These are phyloP conservation scores for Thielaviopsis cerberus DNA, from an alignment of 2,329 filamentous ascomycete species.

Conservation along the genomic window DNA sequence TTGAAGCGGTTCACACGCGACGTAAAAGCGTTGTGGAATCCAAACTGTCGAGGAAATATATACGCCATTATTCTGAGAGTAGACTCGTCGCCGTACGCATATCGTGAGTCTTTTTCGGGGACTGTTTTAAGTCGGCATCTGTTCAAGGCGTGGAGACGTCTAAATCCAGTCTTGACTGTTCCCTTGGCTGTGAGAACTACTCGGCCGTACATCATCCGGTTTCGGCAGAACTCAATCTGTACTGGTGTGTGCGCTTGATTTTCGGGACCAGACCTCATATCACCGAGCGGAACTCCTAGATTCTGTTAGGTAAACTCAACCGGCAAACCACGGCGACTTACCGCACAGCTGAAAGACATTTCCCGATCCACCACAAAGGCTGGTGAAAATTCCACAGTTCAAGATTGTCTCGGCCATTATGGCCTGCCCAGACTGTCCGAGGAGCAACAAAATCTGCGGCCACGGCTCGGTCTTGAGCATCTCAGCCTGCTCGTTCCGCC, in stretches of 20 bases:
- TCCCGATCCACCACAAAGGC: constrained; percentile 37
- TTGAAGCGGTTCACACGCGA: constrained; percentile 44
- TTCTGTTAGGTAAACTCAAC: background rate
- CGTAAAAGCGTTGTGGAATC: constrained; percentile 81
- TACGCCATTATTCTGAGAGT: constrained; percentile 69
- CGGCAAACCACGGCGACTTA: constrained; percentile 18
- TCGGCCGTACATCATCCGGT: constrained; percentile 70
- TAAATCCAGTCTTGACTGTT: constrained; percentile 52
- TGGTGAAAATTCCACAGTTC: constrained; percentile 57
- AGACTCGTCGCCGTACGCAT: constrained; percentile 19
- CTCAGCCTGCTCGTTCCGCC: constrained; percentile 33
- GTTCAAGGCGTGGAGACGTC: constrained; percentile 25
- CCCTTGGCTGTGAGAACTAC: constrained; percentile 51
- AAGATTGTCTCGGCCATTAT: constrained; percentile 63
- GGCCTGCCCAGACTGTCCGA: constrained; percentile 57
- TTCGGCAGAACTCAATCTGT: constrained; percentile 59
- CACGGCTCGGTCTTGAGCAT: constrained; percentile 53
- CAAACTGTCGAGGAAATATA: constrained; percentile 81
- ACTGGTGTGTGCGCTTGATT: constrained; percentile 21
- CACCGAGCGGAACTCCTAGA: constrained; percentile 32
- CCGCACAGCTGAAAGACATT: constrained; percentile 71
- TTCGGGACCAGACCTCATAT: constrained; percentile 16
- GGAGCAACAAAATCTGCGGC: constrained; percentile 52
- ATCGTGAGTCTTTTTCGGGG: constrained; percentile 14
- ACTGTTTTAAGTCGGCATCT: background rate